Evolutionary conservation across 257 asterid species (phyloP), one percentile per base, ranked within the genome.

Genomic region (Nicotiana paniculata): DNA sequence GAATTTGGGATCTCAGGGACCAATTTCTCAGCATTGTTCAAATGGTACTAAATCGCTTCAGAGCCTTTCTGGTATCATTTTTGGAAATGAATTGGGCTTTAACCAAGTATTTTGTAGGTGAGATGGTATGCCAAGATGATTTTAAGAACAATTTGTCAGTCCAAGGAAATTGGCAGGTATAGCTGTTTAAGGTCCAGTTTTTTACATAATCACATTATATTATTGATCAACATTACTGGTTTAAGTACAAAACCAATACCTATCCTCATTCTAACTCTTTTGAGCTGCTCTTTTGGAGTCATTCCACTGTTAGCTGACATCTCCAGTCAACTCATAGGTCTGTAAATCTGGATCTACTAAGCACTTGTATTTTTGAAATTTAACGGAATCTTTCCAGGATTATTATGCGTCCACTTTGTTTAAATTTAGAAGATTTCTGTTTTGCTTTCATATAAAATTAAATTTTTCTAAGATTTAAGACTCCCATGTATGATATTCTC

Each of bases 101-200:
- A 53, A 69, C 80, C 82, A 79, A 70, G 77, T 82, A 79, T 83
- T 85, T 66, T 82, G 83, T 92, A 95, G 99, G 93, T 78, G 92
- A 87, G 82, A 84, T 84, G 85, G 86, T 87, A 74, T 77, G 84
- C 81, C 89, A 86, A 80, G 95, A 84, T 75, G 92, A 84, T 64
- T 54, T 89, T 79, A 88, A 86, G 87, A 72, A 62, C 84, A 78
- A 90, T 80, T 76, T 87, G 81, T 88, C 88, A 72, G 86, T 77
- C 83, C 93, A 85, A 84, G 83, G 83, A 81, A 89, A 85, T 85
- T 90, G 89, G 95, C 95, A 91, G 91, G 94, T 86, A 81, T 77
- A 48, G 43, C 62, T 74, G 28, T 74, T 39, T 48, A 48, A 12
- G 79, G 62, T 48, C 39, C 39, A 21, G 26, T 15, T 48, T 21